A percentile compares a stretch with the other conserved stretches of the same genome.
Conservation (phyloP, 1,284 basidiomycete genomes). For the Xerocomus minutiporus region DNA sequence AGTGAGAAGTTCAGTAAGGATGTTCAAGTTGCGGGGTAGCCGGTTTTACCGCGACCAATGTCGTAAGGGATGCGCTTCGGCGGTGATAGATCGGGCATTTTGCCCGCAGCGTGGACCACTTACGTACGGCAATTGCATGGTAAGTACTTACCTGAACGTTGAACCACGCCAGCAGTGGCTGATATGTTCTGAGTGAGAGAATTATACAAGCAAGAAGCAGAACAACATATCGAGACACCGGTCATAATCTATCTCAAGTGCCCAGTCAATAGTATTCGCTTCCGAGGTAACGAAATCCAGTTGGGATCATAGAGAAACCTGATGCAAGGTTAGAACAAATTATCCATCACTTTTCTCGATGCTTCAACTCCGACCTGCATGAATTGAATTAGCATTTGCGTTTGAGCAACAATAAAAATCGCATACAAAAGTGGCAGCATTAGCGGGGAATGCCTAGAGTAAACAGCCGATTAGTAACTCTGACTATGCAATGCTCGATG, state of each 20-base stretch:
- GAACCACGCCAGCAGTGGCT: neutral
- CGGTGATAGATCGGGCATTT: slow-evolving; percentile 4
- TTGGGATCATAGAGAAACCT: neutral
- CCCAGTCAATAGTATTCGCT: slow-evolving; percentile 7
- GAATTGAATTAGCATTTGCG: slow-evolving; percentile 5
- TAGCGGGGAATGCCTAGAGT: slow-evolving; percentile 83
- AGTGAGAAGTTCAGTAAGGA: neutral
- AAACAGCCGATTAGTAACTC: slow-evolving; percentile 7
- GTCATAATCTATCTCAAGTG: slow-evolving; percentile 9
- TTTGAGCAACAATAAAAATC: slow-evolving; percentile 13
- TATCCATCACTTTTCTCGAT: slow-evolving; percentile 70
- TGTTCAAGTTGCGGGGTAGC: slow-evolving; percentile 5
- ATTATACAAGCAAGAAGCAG: slow-evolving; percentile 4
- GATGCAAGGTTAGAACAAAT: slow-evolving; percentile 43
- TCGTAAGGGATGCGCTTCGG: slow-evolving; percentile 13
- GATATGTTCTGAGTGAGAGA: slow-evolving; percentile 9
- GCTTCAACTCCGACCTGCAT: slow-evolving; percentile 76
- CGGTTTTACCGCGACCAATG: slow-evolving; percentile 4
- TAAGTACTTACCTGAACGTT: too few species aligned
- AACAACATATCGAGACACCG: slow-evolving; percentile 14
- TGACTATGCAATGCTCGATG: neutral
- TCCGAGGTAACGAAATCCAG: slow-evolving; percentile 5
- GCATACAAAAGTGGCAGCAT: slow-evolving; percentile 93
- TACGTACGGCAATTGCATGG: neutral
- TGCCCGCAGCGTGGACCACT: neutral